These are phyloP conservation scores for Hypoxylon intermedium DNA, from an alignment of 495 filamentous ascomycete species.

Conservation along the genomic window DNA sequence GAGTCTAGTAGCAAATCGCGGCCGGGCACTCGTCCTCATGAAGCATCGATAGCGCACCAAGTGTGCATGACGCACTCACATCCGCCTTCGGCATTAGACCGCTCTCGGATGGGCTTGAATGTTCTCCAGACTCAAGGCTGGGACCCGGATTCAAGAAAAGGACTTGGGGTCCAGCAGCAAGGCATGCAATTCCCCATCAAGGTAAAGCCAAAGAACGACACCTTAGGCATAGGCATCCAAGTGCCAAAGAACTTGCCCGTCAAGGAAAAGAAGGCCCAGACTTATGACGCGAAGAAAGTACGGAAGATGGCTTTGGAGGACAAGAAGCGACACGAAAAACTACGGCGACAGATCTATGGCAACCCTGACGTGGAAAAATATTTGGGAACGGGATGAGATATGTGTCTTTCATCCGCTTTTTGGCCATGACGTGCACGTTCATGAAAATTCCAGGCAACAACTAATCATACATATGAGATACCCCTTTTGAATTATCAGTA, in stretches of 20 bases:
- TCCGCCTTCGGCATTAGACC: slow-evolving; percentile 83
- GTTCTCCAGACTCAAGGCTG: slow-evolving; percentile 82
- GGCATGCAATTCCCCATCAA: slow-evolving; percentile 82
- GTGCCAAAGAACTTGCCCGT: slow-evolving; percentile 48
- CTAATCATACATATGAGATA: slow-evolving; percentile 24
- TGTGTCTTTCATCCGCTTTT: background rate
- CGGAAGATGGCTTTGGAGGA: slow-evolving; percentile 66
- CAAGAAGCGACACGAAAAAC: slow-evolving; percentile 65
- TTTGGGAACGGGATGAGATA: slow-evolving; percentile 57
- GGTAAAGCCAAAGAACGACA: slow-evolving; percentile 73
- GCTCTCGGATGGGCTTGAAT: slow-evolving; percentile 75
- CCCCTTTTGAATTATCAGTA: slow-evolving; percentile 22
- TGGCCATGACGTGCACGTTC: slow-evolving; percentile 5
- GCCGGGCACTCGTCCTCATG: slow-evolving; percentile 57
- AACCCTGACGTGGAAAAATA: slow-evolving; percentile 76
- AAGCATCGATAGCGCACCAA: slow-evolving; percentile 81
- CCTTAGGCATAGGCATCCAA: slow-evolving; percentile 71
- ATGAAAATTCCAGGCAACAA: slow-evolving; percentile 7
- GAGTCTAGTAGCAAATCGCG: slow-evolving; percentile 13
- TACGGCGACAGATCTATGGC: slow-evolving; percentile 71
- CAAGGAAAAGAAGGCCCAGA: slow-evolving; percentile 59
- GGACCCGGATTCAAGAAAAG: slow-evolving; percentile 80
- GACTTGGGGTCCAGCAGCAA: slow-evolving; percentile 73
- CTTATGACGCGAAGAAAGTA: slow-evolving; percentile 74
- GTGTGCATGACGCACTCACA: slow-evolving; percentile 79